Base-by-base conservation (phyloP, 23 red algal species). In the Pyropia yezoensis region DNA sequence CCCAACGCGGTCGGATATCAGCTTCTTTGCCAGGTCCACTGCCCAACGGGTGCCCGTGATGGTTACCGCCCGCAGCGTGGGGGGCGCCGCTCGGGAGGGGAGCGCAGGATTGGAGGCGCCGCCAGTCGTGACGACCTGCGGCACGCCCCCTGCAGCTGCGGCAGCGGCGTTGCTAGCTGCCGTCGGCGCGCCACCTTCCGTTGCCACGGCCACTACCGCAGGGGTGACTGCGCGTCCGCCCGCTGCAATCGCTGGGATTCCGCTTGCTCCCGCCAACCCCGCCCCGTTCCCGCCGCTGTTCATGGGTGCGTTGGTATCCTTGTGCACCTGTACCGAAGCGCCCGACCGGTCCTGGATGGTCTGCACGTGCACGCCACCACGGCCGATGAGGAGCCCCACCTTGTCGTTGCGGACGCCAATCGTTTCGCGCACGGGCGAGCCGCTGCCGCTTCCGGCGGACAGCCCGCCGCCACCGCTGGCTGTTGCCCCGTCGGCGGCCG, bases 301-400 rank as follows among this genome's bases (percentile, higher is more conserved):
- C 25, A 67, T 16, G 39, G 39, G 56, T 49, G 72, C 74, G 52
- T 95, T 80, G 25, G 25, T 25, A 49, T 87, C 82, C 62, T 81
- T 95, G 18, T 70, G 52, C 18, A 95, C 90, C 33, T 83, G 77
- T 22, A 95, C 80, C 13, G 57, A 53, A 28, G 81, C 90, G 12
- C 79, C 77, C 1, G 90, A 86, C 39, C 75, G 71, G 34, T 80
- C 66, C 57, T 95, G 90, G 33, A 95, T 52, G 23, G 87, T 80
- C 30, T 80, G 90, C 60, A 95, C 86, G 54, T 80, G 73, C 1
- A 69, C 73, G 23, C 90, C 90, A 18, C 78, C 70, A n/a, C 75
- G 75, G 17, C 90, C 90, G 32, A 95, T 95, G 63, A 95, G 75
- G 45, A 87, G 72, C 19, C 90, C 90, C 17, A 95, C 90, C 68